Evolutionary conservation across 2,329 filamentous ascomycete genomes (phyloP).

Genomic region (Ilyonectria mors-panacis): DNA sequence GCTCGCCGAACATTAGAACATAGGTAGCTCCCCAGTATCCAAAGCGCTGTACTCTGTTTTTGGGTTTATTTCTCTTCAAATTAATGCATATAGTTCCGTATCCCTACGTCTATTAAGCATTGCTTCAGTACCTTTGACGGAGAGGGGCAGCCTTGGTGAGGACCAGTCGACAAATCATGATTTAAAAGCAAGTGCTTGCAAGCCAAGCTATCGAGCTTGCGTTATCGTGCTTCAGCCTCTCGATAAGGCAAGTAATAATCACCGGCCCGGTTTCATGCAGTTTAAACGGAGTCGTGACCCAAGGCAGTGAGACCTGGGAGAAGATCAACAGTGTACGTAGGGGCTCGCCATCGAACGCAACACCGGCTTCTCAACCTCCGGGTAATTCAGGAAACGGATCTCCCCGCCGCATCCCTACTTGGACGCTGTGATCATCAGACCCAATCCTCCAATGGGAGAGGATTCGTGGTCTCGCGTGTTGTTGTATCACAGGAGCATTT

Average conservation of each 20-base stretch:
- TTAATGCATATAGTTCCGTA: neutral
- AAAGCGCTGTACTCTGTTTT: neutral
- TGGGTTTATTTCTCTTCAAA: neutral
- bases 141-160: neutral
- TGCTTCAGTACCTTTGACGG: neutral
- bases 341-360: neutral
- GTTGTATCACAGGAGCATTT: slow-evolving; percentile 5
- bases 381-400: slow-evolving; percentile 12
- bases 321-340: neutral
- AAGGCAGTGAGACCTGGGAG: neutral
- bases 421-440: slow-evolving; percentile 4
- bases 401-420: slow-evolving; percentile 7
- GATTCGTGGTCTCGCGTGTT: neutral
- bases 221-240: neutral
- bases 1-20: neutral
- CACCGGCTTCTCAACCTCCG: neutral
- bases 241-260: neutral
- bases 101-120: neutral
- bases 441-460: neutral
- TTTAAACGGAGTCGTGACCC: neutral
- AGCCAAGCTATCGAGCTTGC: neutral
- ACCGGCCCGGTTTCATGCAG: neutral
- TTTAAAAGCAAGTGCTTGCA: neutral
- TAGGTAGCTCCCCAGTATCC: neutral
- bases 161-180: neutral